Percentiles rank a stretch among this genome's conserved stretches.
Conservation (phyloP, 306 rosid species). For the Bauhinia variegata region DNA sequence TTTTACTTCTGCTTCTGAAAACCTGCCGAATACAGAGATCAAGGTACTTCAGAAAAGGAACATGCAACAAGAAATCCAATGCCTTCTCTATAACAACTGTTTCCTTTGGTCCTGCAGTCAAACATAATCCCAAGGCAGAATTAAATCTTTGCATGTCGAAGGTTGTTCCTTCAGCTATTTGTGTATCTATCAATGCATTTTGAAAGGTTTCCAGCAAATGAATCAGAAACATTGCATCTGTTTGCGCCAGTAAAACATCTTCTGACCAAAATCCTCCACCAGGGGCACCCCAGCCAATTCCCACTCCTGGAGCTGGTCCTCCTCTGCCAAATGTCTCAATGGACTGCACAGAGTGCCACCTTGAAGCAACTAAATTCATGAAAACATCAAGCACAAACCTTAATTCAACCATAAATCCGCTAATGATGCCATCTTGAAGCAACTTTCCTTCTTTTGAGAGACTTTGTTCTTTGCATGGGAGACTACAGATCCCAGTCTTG, state of each 20-base stretch:
- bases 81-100: conserved; percentile 52
- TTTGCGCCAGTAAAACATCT: conserved; percentile 63
- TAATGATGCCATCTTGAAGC: conserved; percentile 71
- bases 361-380: conserved; percentile 57
- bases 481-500: conserved; percentile 45
- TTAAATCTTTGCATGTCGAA: conserved; percentile 53
- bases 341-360: conserved; percentile 58
- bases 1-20: conserved; percentile 50
- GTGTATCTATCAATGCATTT: conserved; percentile 33
- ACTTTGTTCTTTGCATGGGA: conserved; percentile 45
- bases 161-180: conserved; percentile 50
- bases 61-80: conserved; percentile 54
- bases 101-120: conserved; percentile 80
- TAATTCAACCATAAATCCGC: conserved; percentile 55
- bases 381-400: conserved; percentile 59
- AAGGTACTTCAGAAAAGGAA: conserved; percentile 65
- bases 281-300: conserved; percentile 92
- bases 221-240: conserved; percentile 60
- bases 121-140: conserved; percentile 59
- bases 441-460: conserved; percentile 66
- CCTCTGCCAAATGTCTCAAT: conserved; percentile 88
- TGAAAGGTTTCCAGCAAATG: conserved; percentile 56
- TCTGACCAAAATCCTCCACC: conserved; percentile 93
- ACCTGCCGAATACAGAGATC: conserved; percentile 55
- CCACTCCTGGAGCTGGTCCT: conserved; percentile 94